These are phyloP conservation scores for Elasticomyces elasticus DNA, from an alignment of 495 filamentous ascomycete species.

Conservation along the genomic window DNA sequence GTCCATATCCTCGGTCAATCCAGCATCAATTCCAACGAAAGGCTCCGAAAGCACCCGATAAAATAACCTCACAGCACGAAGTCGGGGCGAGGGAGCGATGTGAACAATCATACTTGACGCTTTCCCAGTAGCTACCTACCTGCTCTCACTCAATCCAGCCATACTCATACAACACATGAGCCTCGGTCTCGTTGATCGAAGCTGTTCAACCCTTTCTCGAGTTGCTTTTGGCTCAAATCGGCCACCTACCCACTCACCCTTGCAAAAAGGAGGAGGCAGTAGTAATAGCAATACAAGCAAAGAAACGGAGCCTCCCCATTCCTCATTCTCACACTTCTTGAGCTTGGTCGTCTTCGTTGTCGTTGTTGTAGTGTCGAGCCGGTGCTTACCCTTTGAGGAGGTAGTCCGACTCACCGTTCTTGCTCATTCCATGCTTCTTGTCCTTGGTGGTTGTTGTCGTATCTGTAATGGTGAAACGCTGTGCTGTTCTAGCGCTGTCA, in stretches of 20 bases:
- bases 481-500: conserved; percentile 9
- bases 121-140: conserved; percentile 5
- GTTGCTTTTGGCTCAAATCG: not conserved
- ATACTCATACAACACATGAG: not conserved
- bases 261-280: not conserved
- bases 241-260: not conserved
- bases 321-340: not conserved
- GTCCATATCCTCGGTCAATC: not conserved
- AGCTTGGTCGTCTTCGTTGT: not conserved
- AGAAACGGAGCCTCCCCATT: conserved; percentile 17
- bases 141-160: too few species aligned
- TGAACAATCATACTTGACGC: too few species aligned
- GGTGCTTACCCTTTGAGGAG: conserved; percentile 23
- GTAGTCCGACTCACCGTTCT: conserved; percentile 25
- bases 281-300: not conserved
- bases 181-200: not conserved
- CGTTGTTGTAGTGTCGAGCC: conserved; percentile 1
- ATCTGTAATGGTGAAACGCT: conserved; percentile 2
- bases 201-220: not conserved
- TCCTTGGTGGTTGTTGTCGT: not conserved
- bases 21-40: not conserved
- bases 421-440: not conserved
- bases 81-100: too few species aligned
- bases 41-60: too few species aligned
- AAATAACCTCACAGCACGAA: too few species aligned